phyloP scores from a whole-genome alignment of 345 rosid genomes.

The Noccaea bulbosa region DNA sequence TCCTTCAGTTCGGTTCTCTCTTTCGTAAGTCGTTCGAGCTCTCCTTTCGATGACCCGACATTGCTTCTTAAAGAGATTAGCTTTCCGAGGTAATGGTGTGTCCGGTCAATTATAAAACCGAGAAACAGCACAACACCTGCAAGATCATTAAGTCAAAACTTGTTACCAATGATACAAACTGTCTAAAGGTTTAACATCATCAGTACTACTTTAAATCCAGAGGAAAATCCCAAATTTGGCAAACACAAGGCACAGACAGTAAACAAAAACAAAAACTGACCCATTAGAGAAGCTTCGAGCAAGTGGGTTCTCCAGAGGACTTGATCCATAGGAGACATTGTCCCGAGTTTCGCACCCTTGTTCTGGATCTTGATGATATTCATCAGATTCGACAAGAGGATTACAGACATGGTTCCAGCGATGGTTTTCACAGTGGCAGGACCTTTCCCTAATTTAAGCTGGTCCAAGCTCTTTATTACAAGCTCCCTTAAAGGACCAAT shows the following conservation, averaged over 20 bases:
- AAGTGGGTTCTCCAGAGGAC: slow-evolving; percentile 97
- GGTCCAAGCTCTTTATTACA: slow-evolving; percentile 88
- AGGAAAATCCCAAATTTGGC: slow-evolving; percentile 1
- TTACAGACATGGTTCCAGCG: slow-evolving; percentile 87
- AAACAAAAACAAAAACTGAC: slow-evolving; percentile 40
- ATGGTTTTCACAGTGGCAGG: slow-evolving; percentile 92
- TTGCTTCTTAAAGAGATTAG: slow-evolving; percentile 62
- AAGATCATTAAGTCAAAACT: slow-evolving; percentile 32
- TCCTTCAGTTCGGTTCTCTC: slow-evolving; percentile 64
- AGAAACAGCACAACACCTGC: slow-evolving; percentile 86
- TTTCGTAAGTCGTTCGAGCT: slow-evolving; percentile 62
- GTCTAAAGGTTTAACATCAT: too few species aligned
- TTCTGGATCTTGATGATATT: slow-evolving; percentile 93
- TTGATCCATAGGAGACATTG: slow-evolving; percentile 99
- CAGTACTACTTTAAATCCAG: too few species aligned
- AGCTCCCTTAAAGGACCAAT: slow-evolving; percentile 92
- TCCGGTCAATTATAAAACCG: slow-evolving; percentile 72
- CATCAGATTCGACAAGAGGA: slow-evolving; percentile 77
- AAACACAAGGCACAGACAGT: background rate
- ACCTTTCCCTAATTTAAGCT: slow-evolving; percentile 77
- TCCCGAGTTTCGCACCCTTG: slow-evolving; percentile 94
- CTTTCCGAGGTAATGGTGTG: slow-evolving; percentile 80
- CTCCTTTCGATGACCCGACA: slow-evolving; percentile 67
- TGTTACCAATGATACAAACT: background rate
- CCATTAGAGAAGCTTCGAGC: slow-evolving; percentile 95